Evolutionary conservation across 2,329 filamentous ascomycete species (phyloP).

Genomic region (Aspergillus pseudonomiae): DNA sequence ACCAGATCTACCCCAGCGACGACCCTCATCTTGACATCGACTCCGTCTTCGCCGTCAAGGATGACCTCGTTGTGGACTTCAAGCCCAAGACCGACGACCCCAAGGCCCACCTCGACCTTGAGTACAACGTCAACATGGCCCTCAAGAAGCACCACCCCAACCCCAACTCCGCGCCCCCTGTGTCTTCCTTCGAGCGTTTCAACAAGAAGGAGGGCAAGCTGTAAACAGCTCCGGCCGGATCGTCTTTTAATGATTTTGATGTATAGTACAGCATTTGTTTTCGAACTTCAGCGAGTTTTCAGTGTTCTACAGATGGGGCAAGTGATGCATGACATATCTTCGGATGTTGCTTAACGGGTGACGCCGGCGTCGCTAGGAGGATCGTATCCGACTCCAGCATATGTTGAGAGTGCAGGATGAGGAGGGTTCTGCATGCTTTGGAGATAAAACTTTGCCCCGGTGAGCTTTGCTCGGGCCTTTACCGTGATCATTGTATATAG

Average conservation of each 20-base stretch:
- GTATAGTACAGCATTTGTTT: neutral
- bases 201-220: slow-evolving; percentile 27
- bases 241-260: neutral
- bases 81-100: slow-evolving; percentile 53
- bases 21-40: slow-evolving; percentile 62
- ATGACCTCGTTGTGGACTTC: slow-evolving; percentile 62
- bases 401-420: neutral
- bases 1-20: slow-evolving; percentile 62
- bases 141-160: slow-evolving; percentile 47
- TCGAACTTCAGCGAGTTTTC: neutral
- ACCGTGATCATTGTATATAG: neutral
- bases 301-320: neutral
- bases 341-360: slow-evolving; percentile 14
- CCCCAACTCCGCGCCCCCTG: slow-evolving; percentile 42
- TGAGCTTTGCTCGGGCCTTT: neutral
- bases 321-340: neutral
- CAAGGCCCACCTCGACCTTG: slow-evolving; percentile 61
- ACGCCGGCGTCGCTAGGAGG: too few relatives aligned
- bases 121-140: slow-evolving; percentile 64
- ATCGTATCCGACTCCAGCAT: too few relatives aligned
- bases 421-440: neutral
- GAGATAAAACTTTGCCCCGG: neutral
- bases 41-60: slow-evolving; percentile 65
- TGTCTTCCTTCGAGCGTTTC: slow-evolving; percentile 42
- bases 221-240: slow-evolving; percentile 2